Base-by-base conservation (phyloP, 495 filamentous ascomycete species). In the Aspergillus leporis region DNA sequence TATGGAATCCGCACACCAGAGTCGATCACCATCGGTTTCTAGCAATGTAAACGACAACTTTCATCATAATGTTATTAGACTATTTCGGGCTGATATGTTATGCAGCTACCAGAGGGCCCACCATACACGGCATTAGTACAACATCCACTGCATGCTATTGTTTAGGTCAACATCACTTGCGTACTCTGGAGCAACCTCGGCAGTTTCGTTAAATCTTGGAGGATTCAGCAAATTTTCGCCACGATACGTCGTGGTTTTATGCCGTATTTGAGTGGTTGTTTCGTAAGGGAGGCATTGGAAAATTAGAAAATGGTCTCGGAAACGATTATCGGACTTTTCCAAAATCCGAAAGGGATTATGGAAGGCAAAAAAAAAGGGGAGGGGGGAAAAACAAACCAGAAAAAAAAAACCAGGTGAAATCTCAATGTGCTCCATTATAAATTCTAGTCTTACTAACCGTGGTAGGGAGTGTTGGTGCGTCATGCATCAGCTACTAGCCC, bases 401-500 rank as follows among this genome's bases (percentile, higher is more conserved):
- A 47, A 47, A 47, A 21, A 22, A 47, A 47, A 47, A 22, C 2
- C 2, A 45, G 41, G 41, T 45, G 41, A 14, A 14, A 45, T 45
- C 41, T 45, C 41, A 45, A 45, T 45, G 3, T 21, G 41, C 41
- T 21, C 41, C 41, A 45, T 45, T 45, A 6, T 45, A 14, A 45
- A 45, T 45, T 43, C 41, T 19, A 45, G 41, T 10, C 41, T 45
- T n/a, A 19, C 41, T 45, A 45, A 45, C 41, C 41, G n/a, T 45
- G 5, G 41, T 45, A 45, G 41, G 41, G 41, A 45, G 8, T 45
- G 41, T 36, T 10, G 34, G 13, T 36, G 41, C 54, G 54, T 56
- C 54, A 56, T 56, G 54, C 54, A 56, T 47, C 23, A 49, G 25
- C 25, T 28, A 46, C 30, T 21, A 45, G 41, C 3, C 34, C 34